Conservation (phyloP, 2,329 filamentous ascomycete genomes). For the Trichoderma aggressivum region DNA sequence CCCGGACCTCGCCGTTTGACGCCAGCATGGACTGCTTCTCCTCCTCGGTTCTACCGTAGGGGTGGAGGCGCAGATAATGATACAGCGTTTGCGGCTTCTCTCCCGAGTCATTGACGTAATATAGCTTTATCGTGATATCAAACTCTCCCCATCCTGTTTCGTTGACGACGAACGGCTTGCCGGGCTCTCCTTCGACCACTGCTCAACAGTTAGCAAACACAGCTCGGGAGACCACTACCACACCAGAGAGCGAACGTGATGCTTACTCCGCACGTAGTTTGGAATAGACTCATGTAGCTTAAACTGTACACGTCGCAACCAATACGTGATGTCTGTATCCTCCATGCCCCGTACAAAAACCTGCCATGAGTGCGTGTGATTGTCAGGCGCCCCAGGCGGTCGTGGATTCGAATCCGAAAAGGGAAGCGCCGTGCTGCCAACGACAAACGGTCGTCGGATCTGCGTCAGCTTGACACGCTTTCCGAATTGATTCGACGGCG, state of each 20-base stretch:
- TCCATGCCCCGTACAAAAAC: conserved; percentile 91
- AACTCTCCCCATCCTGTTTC: conserved; percentile 99
- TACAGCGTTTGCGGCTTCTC: conserved; percentile 97
- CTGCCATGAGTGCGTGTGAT: conserved; percentile 96
- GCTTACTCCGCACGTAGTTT: conserved; percentile 74
- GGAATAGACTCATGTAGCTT: conserved; percentile 97
- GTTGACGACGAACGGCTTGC: conserved; percentile 73
- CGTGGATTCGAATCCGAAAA: conserved; percentile 79
- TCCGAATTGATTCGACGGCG: conserved; percentile 54
- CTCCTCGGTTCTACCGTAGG: conserved; percentile 79
- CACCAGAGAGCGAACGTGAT: background rate
- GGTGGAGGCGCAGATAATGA: conserved; percentile 86
- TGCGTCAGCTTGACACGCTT: conserved; percentile 66
- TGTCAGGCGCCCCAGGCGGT: conserved; percentile 71
- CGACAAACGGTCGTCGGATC: conserved; percentile 64
- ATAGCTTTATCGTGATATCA: conserved; percentile 90
- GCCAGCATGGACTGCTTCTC: conserved; percentile 59
- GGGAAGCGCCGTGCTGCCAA: conserved; percentile 74
- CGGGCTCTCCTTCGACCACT: conserved; percentile 68
- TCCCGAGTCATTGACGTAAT: conserved; percentile 80
- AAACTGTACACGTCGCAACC: conserved; percentile 96
- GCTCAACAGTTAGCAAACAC: background rate
- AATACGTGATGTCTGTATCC: conserved; percentile 87
- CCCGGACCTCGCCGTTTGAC: conserved; percentile 63
- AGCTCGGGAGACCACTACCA: background rate